These are phyloP conservation scores for Kazachstania africana DNA, from an alignment of 805 yeast species.

Conservation along the genomic window DNA sequence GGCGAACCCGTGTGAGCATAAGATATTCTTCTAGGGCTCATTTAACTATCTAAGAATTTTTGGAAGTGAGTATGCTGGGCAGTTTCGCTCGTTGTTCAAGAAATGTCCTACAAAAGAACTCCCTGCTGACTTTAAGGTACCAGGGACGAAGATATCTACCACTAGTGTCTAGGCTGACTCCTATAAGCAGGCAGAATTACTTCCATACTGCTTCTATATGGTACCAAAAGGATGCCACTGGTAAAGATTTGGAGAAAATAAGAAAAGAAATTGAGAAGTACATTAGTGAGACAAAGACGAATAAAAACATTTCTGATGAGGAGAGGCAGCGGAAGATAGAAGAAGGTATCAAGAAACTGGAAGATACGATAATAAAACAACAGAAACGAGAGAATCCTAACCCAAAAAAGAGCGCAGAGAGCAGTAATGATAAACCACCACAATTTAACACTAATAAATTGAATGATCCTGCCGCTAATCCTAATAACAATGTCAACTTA, in stretches of 20 bases:
- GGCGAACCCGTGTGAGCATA: too few species aligned
- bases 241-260: conserved; percentile 15
- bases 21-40: too few species aligned
- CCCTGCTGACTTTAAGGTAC: too few species aligned
- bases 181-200: too few species aligned
- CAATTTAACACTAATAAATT: conserved; percentile 20
- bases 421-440: neutral
- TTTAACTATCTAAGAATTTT: too few species aligned
- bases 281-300: conserved; percentile 12
- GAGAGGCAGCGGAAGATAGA: conserved; percentile 14
- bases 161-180: too few species aligned
- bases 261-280: conserved; percentile 16
- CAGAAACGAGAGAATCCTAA: conserved; percentile 3
- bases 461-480: conserved; percentile 8
- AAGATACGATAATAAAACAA: conserved; percentile 16
- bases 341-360: conserved; percentile 15
- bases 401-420: neutral
- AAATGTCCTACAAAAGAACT: too few species aligned
- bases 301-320: conserved; percentile 8
- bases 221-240: too few species aligned
- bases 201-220: too few species aligned
- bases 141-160: too few species aligned
- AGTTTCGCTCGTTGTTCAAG: too few species aligned
- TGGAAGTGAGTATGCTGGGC: too few species aligned
- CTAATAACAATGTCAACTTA: conserved; percentile 24